Evolutionary conservation across 225 moss, liverwort and hornwort genomes (phyloP).

Genomic region (Neckera pumila): DNA sequence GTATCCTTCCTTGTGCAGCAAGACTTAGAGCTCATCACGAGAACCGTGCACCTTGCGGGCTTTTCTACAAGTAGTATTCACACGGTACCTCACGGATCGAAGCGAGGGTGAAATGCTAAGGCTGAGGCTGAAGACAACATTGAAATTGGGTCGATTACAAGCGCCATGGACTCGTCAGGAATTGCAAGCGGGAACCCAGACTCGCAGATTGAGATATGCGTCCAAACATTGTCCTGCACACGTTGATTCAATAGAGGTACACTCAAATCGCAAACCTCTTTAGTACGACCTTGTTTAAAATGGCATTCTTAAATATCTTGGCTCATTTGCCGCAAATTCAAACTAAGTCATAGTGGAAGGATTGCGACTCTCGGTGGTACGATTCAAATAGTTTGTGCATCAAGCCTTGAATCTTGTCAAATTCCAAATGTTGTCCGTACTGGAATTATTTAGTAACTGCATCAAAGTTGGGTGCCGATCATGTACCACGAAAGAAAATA

Average conservation of each 20-base stretch:
- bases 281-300: too few relatives aligned
- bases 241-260: not conserved
- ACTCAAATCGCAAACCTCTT: not conserved
- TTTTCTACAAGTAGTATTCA: not conserved
- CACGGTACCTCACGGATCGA: not conserved
- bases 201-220: not conserved
- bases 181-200: not conserved
- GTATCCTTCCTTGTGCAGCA: not conserved
- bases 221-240: not conserved
- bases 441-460: not conserved
- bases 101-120: not conserved
- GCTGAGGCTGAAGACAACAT: not conserved
- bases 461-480: not conserved
- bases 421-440: not conserved
- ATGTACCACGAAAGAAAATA: not conserved
- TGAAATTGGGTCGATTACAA: not conserved
- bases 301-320: not conserved
- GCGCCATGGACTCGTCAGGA: not conserved
- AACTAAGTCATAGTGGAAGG: not conserved
- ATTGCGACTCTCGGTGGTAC: not conserved
- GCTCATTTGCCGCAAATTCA: not conserved
- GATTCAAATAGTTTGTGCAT: not conserved
- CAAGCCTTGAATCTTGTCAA: not conserved
- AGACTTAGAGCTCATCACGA: not conserved
- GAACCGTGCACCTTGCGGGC: not conserved